A percentile compares a stretch with the other conserved stretches of the same genome.
These are phyloP conservation scores for Nidularia pulvinata DNA, from an alignment of 768 basidiomycete species.

Conservation along the genomic window DNA sequence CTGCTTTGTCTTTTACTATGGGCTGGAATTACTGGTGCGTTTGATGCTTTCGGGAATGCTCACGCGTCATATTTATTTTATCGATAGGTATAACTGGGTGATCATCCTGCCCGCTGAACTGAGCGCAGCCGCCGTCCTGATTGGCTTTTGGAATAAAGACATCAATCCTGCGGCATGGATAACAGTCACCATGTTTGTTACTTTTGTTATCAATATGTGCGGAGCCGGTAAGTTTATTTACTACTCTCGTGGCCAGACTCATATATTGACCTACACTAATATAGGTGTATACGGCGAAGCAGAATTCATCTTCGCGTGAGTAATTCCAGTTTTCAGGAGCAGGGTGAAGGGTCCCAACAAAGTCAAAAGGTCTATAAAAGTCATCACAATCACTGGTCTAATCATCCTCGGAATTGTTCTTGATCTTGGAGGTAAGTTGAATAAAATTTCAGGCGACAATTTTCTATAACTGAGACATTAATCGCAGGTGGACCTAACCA, in stretches of 20 bases:
- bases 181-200: conserved; percentile 71
- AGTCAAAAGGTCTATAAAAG: conserved; percentile 73
- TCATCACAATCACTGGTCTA: conserved; percentile 78
- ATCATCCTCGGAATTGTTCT: conserved; percentile 74
- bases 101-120: conserved; percentile 74
- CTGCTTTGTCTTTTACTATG: conserved; percentile 63
- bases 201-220: conserved; percentile 72
- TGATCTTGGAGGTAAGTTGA: conserved; percentile 66
- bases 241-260: background rate
- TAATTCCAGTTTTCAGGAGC: background rate
- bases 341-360: background rate
- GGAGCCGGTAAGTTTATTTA: conserved; percentile 50
- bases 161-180: conserved; percentile 80
- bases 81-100: conserved; percentile 55
- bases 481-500: conserved; percentile 75
- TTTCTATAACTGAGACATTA: background rate
- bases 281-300: conserved; percentile 79
- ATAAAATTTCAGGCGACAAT: no score
- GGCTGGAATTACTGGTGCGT: conserved; percentile 49
- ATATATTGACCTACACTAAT: background rate
- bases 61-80: background rate
- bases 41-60: background rate
- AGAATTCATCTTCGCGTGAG: conserved; percentile 82
- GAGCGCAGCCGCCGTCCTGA: conserved; percentile 73
- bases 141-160: conserved; percentile 65